Base-by-base conservation (phyloP, 306 rosid species). In the Prunus mira region DNA sequence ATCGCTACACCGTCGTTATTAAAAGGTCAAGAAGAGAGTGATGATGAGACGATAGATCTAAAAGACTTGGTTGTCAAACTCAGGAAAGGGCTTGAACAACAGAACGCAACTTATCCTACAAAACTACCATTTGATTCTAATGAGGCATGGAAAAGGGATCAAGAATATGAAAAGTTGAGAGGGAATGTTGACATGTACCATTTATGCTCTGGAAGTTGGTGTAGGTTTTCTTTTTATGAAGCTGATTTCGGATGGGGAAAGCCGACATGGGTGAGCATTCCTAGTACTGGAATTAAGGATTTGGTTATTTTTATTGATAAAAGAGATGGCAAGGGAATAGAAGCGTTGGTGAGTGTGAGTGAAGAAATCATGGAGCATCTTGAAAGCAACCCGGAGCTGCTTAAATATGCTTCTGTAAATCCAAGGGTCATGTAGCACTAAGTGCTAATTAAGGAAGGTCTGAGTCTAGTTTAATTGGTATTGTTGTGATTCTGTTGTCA, bases 221-320 rank as follows among this genome's bases (percentile, higher is more conserved):
- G 41, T 15, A 25, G 41, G 66, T 27, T 61, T 61, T 8, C 41
- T 0, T 61, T 61, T 13, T 13, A 25, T 61, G 66, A 61, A 61
- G 66, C 66, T 17, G 17, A 61, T 61, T 61, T 61, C 18, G 66
- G 66, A 61, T 61, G 66, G 66, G 66, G 43, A 27, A 61, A 61
- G 38, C 66, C 38, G 28, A 2, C 66, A 1, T 61, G 66, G 66
- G 19, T 13, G 10, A 12, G 19, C 6, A 13, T 4, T 4, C 65
- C 32, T 24, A 25, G 9, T 27, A 5, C 7, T 0, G 8, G 3
- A 12, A 2, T 13, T 2, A 28, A 61, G 34, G 12, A 61, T 12
- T 2, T 61, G 6, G 14, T 61, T 27, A 1, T 27, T 1, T 25
- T 61, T 19, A 27, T 61, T 3, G 66, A 61, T 5, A 61, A 30